Evolutionary conservation across 2,329 filamentous ascomycete species (phyloP), one percentile per base, ranked within the genome.

Genomic region (Claviceps arundinis): DNA sequence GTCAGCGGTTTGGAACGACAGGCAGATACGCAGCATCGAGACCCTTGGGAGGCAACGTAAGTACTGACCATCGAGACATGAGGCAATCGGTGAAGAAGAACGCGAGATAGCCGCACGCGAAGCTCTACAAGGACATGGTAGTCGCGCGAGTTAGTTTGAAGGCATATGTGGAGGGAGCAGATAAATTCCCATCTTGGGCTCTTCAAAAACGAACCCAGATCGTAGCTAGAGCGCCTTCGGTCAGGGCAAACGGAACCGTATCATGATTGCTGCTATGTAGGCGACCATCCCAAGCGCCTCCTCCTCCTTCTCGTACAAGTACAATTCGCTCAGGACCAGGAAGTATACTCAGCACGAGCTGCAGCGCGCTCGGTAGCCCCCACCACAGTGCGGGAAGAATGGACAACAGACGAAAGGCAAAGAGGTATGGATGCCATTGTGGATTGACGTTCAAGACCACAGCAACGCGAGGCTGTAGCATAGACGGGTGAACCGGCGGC

Each of bases 61-160:
- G 30, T 34, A 68, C 74, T 45, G 63, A 87, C 84, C 86, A 90
- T 68, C 87, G 75, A 56, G 85, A 89, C 85, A 90, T 89, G 61
- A 90, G 77, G 67, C 85, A 88, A 68, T 90, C 86, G 53, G 85
- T 87, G 64, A 90, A 90, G 71, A 88, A 87, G 67, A 88, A 90
- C 49, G 84, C 85, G 55, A 89, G 76, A 66, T 89, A 88, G 51
- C 83, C 86, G 19, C 84, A 87, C 54, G 85, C 82, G 62, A 79
- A 81, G 70, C 85, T 89, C 85, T 88, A 17, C 42, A 4, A 8
- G 44, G 2, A 17, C 26, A 8, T 5, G 13, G 8, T 7, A 26
- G 7, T 24, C 26, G 22, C 16, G 6, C 11, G 13, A 42, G 24
- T 49, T 49, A 40, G 47, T 19, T 22, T 22, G 22, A 22, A 22